These are phyloP conservation scores for Botrytis porri DNA, from an alignment of 2,329 filamentous ascomycete genomes.

Conservation along the genomic window DNA sequence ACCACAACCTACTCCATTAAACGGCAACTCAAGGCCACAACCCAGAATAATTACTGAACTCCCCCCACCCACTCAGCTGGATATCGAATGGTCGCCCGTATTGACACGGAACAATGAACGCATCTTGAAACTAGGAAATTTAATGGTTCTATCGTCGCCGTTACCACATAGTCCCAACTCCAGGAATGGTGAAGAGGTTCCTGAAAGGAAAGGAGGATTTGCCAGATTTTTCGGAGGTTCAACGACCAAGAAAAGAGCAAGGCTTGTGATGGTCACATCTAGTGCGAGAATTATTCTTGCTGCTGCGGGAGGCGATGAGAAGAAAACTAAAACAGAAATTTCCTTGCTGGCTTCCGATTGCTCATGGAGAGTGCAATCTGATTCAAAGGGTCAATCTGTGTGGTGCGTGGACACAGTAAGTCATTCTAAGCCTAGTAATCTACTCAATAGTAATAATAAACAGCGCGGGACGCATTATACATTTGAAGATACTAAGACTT, in stretches of 20 bases:
- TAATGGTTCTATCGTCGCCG: conserved; percentile 78
- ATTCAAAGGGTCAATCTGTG: conserved; percentile 80
- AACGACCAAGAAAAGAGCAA: conserved; percentile 86
- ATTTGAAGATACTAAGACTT: conserved; percentile 88
- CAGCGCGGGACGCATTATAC: conserved; percentile 82
- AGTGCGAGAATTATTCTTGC: conserved; percentile 86
- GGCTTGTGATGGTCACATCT: conserved; percentile 92
- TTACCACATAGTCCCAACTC: conserved; percentile 71
- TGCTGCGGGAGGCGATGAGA: conserved; percentile 89
- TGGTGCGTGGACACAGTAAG: conserved; percentile 95
- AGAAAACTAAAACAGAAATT: conserved; percentile 89
- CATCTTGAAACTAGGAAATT: conserved; percentile 89
- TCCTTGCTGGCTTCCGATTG: conserved; percentile 75
- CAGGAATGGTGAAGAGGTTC: conserved; percentile 67
- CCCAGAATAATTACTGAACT: conserved; percentile 89
- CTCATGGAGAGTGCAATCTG: conserved; percentile 74
- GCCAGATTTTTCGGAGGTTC: conserved; percentile 90
- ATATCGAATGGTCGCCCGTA: conserved; percentile 98
- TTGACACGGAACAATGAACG: conserved; percentile 87
- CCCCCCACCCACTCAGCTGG: conserved; percentile 91
- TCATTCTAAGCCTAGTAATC: conserved; percentile 9
- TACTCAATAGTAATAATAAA: conserved; percentile 24
- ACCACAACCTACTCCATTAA: conserved; percentile 39
- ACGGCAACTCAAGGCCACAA: conserved; percentile 54
- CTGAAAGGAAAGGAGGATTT: conserved; percentile 93